These are phyloP conservation scores for Hygrophila difformis DNA, from an alignment of 257 asterid species.

Conservation along the genomic window DNA sequence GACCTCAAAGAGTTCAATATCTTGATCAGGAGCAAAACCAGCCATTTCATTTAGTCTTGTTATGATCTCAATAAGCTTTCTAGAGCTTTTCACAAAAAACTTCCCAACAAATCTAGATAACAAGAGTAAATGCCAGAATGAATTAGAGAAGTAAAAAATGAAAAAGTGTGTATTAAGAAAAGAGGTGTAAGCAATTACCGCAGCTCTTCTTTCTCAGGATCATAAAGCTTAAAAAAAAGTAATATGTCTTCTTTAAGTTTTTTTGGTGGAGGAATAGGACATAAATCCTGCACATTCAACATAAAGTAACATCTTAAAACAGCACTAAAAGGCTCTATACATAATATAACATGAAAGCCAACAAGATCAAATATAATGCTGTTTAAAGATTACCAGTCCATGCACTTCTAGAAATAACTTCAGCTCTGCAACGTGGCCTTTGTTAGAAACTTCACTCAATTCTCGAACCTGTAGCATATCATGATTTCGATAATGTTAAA, in stretches of 20 bases:
- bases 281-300: slow-evolving; percentile 42
- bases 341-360: slow-evolving; percentile 6
- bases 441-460: slow-evolving; percentile 76
- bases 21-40: slow-evolving; percentile 83
- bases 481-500: too few species aligned
- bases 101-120: slow-evolving; percentile 73
- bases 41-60: slow-evolving; percentile 75
- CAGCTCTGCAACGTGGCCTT: slow-evolving; percentile 72
- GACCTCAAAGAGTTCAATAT: slow-evolving; percentile 93
- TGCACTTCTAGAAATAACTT: slow-evolving; percentile 76
- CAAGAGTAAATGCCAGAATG: neutral
- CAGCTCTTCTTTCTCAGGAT: slow-evolving; percentile 88
- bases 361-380: slow-evolving; percentile 6
- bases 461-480: slow-evolving; percentile 63
- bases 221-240: slow-evolving; percentile 81
- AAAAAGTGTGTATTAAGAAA: neutral
- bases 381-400: slow-evolving; percentile 52
- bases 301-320: slow-evolving; percentile 7
- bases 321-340: neutral
- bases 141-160: neutral
- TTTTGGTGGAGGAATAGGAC: slow-evolving; percentile 63
- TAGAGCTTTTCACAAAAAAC: slow-evolving; percentile 64
- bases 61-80: slow-evolving; percentile 67
- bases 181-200: slow-evolving; percentile 38
- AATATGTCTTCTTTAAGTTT: slow-evolving; percentile 76